phyloP scores from a whole-genome alignment of 805 yeast species.

The Suhomyces canberraensis region DNA sequence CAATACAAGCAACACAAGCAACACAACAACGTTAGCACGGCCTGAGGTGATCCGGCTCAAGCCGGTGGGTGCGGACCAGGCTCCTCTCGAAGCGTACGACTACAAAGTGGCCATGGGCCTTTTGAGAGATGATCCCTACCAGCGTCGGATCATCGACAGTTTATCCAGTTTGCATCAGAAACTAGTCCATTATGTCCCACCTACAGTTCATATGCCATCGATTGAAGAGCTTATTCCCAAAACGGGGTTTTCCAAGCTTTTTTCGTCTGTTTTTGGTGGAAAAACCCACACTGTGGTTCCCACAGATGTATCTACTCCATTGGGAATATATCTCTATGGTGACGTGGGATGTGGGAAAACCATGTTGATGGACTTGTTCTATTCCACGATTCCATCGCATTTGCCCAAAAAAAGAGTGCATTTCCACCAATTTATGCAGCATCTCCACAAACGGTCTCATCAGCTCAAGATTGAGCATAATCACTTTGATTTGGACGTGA shows the following conservation, averaged over 20 bases:
- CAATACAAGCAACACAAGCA: no score
- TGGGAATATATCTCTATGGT: constrained; percentile 90
- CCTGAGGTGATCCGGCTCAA: no score
- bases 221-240: constrained; percentile 50
- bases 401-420: constrained; percentile 80
- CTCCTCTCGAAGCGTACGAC: constrained; percentile 55
- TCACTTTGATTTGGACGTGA: constrained; percentile 65
- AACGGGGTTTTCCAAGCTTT: constrained; percentile 39
- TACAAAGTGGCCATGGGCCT: constrained; percentile 45
- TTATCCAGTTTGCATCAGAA: constrained; percentile 58
- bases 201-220: constrained; percentile 52
- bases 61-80: no score
- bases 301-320: constrained; percentile 41
- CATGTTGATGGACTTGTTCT: constrained; percentile 95
- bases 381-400: constrained; percentile 74
- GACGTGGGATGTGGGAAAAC: constrained; percentile 99
- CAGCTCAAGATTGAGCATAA: constrained; percentile 60
- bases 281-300: neutral
- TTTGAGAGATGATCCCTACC: constrained; percentile 73
- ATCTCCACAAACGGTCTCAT: constrained; percentile 83
- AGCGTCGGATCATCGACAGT: constrained; percentile 64
- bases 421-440: constrained; percentile 97
- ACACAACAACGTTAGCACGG: no score
- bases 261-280: constrained; percentile 18
- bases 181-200: constrained; percentile 58